Percentiles rank a stretch among this genome's conserved stretches.
These are phyloP conservation scores for Trichoderma aggressivum DNA, from an alignment of 2,329 filamentous ascomycete genomes.

Conservation along the genomic window DNA sequence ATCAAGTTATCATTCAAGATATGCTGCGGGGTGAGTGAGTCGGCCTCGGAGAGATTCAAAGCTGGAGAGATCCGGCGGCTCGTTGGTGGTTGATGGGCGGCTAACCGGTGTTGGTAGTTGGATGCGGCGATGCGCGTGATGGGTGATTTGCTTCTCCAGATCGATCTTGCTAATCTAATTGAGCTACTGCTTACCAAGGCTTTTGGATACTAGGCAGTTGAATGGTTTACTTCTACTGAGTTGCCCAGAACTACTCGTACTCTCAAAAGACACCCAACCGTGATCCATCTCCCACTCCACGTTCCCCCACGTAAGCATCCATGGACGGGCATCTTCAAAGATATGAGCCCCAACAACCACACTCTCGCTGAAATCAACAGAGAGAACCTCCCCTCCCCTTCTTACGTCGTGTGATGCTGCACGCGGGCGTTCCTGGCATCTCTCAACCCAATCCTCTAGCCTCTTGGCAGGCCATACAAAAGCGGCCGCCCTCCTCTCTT, in stretches of 20 bases:
- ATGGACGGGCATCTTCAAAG: background rate
- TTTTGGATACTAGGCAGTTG: background rate
- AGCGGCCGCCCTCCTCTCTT: constrained; percentile 14
- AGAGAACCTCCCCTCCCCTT: background rate
- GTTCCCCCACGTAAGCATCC: background rate
- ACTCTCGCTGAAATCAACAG: background rate
- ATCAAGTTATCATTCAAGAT: background rate
- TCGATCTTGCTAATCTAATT: constrained; percentile 2
- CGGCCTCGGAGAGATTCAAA: background rate
- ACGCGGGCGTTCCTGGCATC: constrained; percentile 1
- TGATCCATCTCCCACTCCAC: background rate
- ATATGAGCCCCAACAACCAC: background rate
- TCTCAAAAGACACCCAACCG: background rate
- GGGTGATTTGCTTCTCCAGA: background rate
- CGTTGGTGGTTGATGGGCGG: background rate
- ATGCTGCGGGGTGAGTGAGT: background rate
- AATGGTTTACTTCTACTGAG: background rate
- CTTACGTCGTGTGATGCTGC: background rate
- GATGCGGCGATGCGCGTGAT: background rate
- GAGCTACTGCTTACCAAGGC: background rate
- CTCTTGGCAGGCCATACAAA: constrained; percentile 16
- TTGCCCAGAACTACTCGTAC: background rate
- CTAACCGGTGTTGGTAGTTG: background rate
- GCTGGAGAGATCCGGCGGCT: background rate
- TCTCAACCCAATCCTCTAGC: background rate